A percentile compares a stretch with the other conserved stretches of the same genome.
Conservation (phyloP, 2,329 filamentous ascomycete species). For the Bipolaris sorokiniana region DNA sequence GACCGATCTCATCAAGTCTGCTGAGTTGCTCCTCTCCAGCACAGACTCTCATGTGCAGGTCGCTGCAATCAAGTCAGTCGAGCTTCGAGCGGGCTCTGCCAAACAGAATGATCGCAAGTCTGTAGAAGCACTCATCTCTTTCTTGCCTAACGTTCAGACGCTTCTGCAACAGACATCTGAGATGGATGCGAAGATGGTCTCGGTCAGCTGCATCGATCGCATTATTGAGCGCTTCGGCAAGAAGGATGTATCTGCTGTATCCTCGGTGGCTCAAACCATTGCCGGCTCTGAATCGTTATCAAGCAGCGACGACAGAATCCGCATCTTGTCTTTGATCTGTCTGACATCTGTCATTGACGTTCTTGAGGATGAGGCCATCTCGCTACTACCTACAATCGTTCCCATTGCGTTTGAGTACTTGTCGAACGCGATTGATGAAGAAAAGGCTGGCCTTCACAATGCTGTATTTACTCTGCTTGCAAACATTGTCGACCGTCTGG, state of each 20-base stretch:
- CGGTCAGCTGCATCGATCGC: slow-evolving; percentile 87
- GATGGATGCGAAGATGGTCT: slow-evolving; percentile 79
- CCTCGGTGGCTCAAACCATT: slow-evolving; percentile 76
- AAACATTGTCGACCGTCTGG: slow-evolving; percentile 79
- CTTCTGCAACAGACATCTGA: slow-evolving; percentile 77
- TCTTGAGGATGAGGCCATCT: slow-evolving; percentile 82
- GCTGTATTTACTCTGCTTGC: slow-evolving; percentile 81
- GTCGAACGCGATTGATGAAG: slow-evolving; percentile 63
- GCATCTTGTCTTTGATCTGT: slow-evolving; percentile 84
- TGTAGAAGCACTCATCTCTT: slow-evolving; percentile 73
- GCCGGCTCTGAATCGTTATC: slow-evolving; percentile 78
- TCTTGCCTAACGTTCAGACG: slow-evolving; percentile 77
- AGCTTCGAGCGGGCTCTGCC: slow-evolving; percentile 76
- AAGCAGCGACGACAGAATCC: slow-evolving; percentile 72
- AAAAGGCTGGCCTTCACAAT: slow-evolving; percentile 72
- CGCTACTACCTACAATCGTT: slow-evolving; percentile 77
- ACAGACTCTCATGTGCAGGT: slow-evolving; percentile 76
- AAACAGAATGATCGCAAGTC: slow-evolving; percentile 71
- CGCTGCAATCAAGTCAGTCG: slow-evolving; percentile 73
- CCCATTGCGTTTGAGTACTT: slow-evolving; percentile 75
- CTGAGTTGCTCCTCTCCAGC: slow-evolving; percentile 79
- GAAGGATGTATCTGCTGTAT: slow-evolving; percentile 79
- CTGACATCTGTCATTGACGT: slow-evolving; percentile 89
- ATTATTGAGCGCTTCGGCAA: slow-evolving; percentile 96
- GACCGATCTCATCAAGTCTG: slow-evolving; percentile 84